Evolutionary conservation across 208 protist genomes (phyloP), one percentile per base, ranked within the genome.

Genomic region (Acanthamoeba polyphaga): DNA sequence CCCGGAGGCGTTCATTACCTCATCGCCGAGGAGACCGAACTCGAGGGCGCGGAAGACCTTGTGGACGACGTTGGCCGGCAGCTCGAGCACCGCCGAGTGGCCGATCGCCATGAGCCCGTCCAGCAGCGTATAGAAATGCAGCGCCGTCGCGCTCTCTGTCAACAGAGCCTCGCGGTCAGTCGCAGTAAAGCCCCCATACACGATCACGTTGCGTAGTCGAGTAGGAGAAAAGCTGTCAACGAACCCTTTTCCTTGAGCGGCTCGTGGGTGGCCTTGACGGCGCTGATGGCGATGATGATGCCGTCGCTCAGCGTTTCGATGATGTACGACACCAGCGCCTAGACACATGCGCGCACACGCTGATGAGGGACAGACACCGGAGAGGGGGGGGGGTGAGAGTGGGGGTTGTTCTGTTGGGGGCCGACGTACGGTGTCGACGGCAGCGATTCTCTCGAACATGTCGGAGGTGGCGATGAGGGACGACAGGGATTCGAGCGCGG

Each of bases 31-130:
- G 15, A 94, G 74, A 55, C 91, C 91, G 29, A 80, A 94, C 32
- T 94, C 91, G 49, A 94, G 74, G 3, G 91, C 91, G 22, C 91
- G 49, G 74, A 94, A 94, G 55, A 94, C 72, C 66, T 64, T 87
- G 55, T 66, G 62, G 49, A 64, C 62, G 32, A 85, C 51, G 29
- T 80, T 60, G 38, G 58, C 24, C 4, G 91, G 55, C 43, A 94
- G 58, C 27, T 80, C 91, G 53, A 94, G 66, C 10, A 70, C 62
- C 34, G 49, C 13, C 8, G 72, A 87, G 72, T 94, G 66, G 70
- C 91, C 91, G 43, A 94, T 85, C 10, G 74, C 32, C 91, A 94
- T 87, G 12, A 94, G 72, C 12, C 68, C 51, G 53, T 94, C 91
- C 10, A 94, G 58, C 58, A 94, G 53, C 10, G 76, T 85, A n/a